phyloP scores from a whole-genome alignment of 2,329 filamentous ascomycete species.

The Cytospora paraplurivora region DNA sequence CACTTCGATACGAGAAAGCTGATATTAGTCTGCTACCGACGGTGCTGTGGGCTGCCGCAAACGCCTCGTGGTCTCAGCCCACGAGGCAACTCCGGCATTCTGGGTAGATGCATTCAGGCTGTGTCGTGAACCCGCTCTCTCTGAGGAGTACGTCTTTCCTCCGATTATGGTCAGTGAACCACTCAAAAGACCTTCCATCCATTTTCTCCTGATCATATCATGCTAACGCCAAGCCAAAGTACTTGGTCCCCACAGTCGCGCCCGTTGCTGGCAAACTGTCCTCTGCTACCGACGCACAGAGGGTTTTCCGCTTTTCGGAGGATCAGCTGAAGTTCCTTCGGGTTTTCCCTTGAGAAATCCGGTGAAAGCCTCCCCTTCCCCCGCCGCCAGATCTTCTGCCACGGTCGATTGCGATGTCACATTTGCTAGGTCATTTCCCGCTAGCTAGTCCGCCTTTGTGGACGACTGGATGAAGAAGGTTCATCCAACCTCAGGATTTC shows the following conservation, averaged over 20 bases:
- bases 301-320: not conserved
- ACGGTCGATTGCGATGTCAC: not conserved
- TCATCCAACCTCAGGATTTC: not conserved
- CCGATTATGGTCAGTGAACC: not conserved
- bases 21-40: not conserved
- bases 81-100: not conserved
- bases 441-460: not conserved
- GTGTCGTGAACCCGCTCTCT: not conserved
- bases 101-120: not conserved
- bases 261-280: not conserved
- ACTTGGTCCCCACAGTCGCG: not conserved
- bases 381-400: no score
- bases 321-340: not conserved
- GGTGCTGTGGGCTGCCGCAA: not conserved
- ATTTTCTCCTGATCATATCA: not conserved
- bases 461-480: not conserved
- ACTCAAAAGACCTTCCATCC: not conserved
- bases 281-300: not conserved
- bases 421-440: not conserved
- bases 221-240: not conserved
- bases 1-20: not conserved
- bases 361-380: not conserved
- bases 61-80: conserved; percentile 1
- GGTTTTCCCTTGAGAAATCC: not conserved
- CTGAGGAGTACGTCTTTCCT: not conserved